A percentile compares a stretch with the other conserved stretches of the same genome.
These are phyloP conservation scores for Lasiosphaeris hirsuta DNA, from an alignment of 495 filamentous ascomycete species.

Conservation along the genomic window DNA sequence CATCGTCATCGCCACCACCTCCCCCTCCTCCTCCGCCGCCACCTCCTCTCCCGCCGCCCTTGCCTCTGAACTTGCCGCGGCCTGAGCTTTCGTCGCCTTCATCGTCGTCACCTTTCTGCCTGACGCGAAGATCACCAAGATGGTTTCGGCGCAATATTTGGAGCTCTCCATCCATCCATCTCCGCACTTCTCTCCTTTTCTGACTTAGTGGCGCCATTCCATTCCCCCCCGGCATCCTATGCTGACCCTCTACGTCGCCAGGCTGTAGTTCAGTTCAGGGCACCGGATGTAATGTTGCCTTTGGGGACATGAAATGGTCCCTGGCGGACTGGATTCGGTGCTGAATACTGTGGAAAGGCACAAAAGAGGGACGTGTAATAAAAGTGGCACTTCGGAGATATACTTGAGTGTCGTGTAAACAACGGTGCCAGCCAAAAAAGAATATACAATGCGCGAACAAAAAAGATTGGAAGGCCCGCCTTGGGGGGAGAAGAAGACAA, in stretches of 20 bases:
- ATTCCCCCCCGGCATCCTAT: slow-evolving; percentile 25
- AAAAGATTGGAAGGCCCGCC: slow-evolving; percentile 17
- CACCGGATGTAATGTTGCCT: slow-evolving; percentile 8
- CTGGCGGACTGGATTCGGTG: neutral
- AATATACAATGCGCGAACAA: slow-evolving; percentile 8
- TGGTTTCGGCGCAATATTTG: slow-evolving; percentile 7
- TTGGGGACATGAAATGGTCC: slow-evolving; percentile 10
- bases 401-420: neutral
- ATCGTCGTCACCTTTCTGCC: slow-evolving; percentile 18
- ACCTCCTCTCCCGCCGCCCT: neutral
- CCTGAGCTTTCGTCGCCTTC: neutral
- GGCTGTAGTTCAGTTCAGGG: slow-evolving; percentile 16
- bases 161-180: slow-evolving; percentile 7
- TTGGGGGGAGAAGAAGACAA: slow-evolving; percentile 22
- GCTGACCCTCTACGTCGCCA: slow-evolving; percentile 13
- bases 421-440: slow-evolving; percentile 12
- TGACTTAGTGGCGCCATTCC: slow-evolving; percentile 31
- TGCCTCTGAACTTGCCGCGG: neutral
- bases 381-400: neutral
- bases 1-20: neutral
- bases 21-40: neutral
- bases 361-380: neutral
- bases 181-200: slow-evolving; percentile 2
- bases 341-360: neutral
- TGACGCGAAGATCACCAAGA: neutral